A percentile compares a stretch with the other conserved stretches of the same genome.
These are phyloP conservation scores for Naematelia aurantialba DNA, from an alignment of 768 basidiomycete species.

Conservation along the genomic window DNA sequence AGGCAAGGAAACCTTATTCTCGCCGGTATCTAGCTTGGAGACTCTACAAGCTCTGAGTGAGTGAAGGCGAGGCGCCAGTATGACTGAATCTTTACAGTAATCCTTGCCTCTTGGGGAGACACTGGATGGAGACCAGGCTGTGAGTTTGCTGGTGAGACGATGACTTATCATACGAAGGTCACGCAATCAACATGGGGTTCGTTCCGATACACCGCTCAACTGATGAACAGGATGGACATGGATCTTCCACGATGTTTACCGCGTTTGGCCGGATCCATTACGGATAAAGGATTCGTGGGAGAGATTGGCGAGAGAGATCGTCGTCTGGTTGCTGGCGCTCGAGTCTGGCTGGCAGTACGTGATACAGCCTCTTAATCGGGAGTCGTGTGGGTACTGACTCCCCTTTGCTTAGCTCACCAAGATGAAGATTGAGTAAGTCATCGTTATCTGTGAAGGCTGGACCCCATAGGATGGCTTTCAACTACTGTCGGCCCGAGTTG, in stretches of 20 bases:
- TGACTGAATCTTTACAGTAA: slow-evolving; percentile 11
- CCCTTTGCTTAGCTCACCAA: slow-evolving; percentile 12
- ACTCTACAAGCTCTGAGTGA: slow-evolving; percentile 19
- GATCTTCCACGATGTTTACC: slow-evolving; percentile 18
- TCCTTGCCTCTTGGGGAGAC: slow-evolving; percentile 20
- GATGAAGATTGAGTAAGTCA: slow-evolving; percentile 14
- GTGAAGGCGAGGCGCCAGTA: neutral
- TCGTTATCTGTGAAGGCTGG: slow-evolving; percentile 2
- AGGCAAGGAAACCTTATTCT: slow-evolving; percentile 18
- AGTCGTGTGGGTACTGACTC: neutral
- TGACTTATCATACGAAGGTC: slow-evolving; percentile 5
- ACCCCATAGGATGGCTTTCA: slow-evolving; percentile 13
- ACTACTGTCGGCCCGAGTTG: slow-evolving; percentile 17
- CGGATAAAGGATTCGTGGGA: slow-evolving; percentile 7
- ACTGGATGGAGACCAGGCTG: slow-evolving; percentile 20
- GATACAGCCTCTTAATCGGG: neutral
- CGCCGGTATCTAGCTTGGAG: slow-evolving; percentile 17
- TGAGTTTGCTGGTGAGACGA: slow-evolving; percentile 1
- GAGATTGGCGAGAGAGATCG: slow-evolving; percentile 13
- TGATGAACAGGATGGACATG: slow-evolving; percentile 14
- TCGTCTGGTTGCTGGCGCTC: slow-evolving; percentile 14
- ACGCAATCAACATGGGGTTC: slow-evolving; percentile 20
- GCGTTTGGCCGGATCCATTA: slow-evolving; percentile 3
- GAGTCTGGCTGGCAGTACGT: slow-evolving; percentile 17
- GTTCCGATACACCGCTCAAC: neutral